Percentiles rank a stretch among this genome's conserved stretches.
These are phyloP conservation scores for Filobasidium wieringae DNA, from an alignment of 768 basidiomycete genomes.

Conservation along the genomic window DNA sequence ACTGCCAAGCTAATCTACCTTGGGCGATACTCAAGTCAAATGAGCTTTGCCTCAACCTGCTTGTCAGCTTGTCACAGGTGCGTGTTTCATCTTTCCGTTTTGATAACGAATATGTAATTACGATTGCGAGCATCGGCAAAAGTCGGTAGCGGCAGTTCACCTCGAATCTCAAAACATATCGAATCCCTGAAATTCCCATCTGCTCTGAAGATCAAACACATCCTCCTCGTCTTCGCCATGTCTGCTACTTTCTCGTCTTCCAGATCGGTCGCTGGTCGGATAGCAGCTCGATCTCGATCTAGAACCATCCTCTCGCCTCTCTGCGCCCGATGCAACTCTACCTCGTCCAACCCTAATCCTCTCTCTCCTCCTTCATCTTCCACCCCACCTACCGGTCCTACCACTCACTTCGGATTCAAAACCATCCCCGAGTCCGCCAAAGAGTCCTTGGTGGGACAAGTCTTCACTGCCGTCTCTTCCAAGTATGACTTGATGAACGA, in stretches of 20 bases:
- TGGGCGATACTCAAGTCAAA: too few species aligned
- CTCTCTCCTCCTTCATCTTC: not conserved
- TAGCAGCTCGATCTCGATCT: not conserved
- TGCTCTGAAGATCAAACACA: not conserved
- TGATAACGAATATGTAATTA: too few species aligned
- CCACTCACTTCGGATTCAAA: conserved; percentile 83
- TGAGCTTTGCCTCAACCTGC: too few species aligned
- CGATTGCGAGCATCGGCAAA: too few species aligned
- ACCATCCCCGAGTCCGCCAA: conserved; percentile 76
- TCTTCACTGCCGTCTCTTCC: conserved; percentile 91
- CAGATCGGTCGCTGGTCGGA: not conserved
- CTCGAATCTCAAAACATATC: too few species aligned
- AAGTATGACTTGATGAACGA: conserved; percentile 99
- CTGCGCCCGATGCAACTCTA: not conserved
- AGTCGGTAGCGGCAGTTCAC: too few species aligned
- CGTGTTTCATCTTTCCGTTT: too few species aligned
- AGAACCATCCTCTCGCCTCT: not conserved
- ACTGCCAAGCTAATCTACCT: too few species aligned
- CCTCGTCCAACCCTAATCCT: not conserved
- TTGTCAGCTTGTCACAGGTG: too few species aligned
- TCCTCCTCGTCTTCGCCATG: not conserved
- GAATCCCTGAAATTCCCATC: too few species aligned
- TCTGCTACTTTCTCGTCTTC: not conserved
- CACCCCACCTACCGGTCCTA: conserved; percentile 13
- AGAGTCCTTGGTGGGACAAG: conserved; percentile 77